These are phyloP conservation scores for Plantago ovata DNA, from an alignment of 257 asterid species.

Conservation along the genomic window DNA sequence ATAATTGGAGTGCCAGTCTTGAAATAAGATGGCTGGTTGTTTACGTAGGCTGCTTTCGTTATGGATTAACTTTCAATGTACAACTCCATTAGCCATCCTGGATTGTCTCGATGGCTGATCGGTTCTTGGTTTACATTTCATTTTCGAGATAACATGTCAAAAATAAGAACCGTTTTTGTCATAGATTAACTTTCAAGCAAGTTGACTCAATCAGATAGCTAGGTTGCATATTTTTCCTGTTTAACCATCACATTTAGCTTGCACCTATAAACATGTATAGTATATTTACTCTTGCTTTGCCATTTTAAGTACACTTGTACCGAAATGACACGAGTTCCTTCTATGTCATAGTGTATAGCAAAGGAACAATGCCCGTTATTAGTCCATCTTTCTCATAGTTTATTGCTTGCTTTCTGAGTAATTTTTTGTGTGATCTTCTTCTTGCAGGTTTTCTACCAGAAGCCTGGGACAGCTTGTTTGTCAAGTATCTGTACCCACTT, in stretches of 20 bases:
- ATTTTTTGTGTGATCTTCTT: slow-evolving; percentile 9
- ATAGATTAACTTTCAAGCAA: background rate
- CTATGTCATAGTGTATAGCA: too few species aligned
- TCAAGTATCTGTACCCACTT: slow-evolving; percentile 80
- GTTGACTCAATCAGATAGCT: background rate
- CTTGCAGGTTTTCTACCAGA: slow-evolving; percentile 88
- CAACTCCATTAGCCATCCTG: background rate
- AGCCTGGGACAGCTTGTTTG: slow-evolving; percentile 74
- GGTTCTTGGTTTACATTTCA: background rate
- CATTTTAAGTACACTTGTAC: too few species aligned
- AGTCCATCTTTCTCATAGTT: background rate
- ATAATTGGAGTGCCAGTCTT: too few species aligned
- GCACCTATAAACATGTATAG: too few species aligned
- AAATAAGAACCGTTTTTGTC: background rate
- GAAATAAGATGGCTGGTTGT: too few species aligned
- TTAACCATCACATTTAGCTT: too few species aligned
- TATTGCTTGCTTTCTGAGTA: background rate
- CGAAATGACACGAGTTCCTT: too few species aligned
- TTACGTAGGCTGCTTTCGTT: too few species aligned
- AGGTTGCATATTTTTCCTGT: too few species aligned
- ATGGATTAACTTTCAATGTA: too few species aligned
- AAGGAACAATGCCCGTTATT: background rate
- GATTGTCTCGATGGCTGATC: background rate
- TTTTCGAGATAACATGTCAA: background rate
- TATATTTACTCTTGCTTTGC: too few species aligned